Evolutionary conservation across 768 basidiomycete species (phyloP).

Genomic region (Russula compacta): DNA sequence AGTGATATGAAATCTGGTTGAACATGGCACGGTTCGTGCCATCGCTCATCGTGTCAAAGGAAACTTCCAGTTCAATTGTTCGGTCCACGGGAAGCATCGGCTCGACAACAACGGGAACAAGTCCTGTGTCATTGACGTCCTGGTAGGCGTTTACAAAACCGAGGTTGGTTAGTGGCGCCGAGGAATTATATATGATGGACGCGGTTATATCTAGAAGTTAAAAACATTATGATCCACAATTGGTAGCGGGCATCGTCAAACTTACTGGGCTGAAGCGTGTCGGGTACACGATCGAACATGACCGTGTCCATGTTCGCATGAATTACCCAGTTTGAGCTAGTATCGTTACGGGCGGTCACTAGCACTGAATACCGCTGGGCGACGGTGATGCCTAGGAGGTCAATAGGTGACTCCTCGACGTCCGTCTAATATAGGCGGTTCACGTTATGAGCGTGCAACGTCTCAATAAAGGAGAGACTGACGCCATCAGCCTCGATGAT

Average conservation of each 20-base stretch:
- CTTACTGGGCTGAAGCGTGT: conserved; percentile 64
- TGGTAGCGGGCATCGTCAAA: neutral
- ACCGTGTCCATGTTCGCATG: conserved; percentile 83
- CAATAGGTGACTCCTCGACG: conserved; percentile 60
- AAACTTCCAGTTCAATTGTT: conserved; percentile 60
- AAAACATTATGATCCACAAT: neutral
- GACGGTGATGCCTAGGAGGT: conserved; percentile 64
- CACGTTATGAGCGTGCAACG: neutral
- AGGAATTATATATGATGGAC: conserved; percentile 64
- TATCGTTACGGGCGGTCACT: conserved; percentile 84
- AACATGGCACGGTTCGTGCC: conserved; percentile 81
- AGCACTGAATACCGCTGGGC: conserved; percentile 93
- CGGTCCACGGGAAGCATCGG: conserved; percentile 44
- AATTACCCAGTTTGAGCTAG: conserved; percentile 70
- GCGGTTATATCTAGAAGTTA: conserved; percentile 66
- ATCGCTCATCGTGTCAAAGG: conserved; percentile 78
- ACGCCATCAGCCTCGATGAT: conserved; percentile 82
- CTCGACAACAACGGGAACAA: conserved; percentile 52
- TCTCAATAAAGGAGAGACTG: conserved; percentile 24
- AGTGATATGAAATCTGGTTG: conserved; percentile 59
- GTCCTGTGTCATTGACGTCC: conserved; percentile 53
- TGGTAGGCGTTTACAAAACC: conserved; percentile 49
- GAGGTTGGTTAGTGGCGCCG: conserved; percentile 42
- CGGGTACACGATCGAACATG: conserved; percentile 85
- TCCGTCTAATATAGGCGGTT: conserved; percentile 46